phyloP scores from a whole-genome alignment of 192 early-diverging fungal genomes.

The Jimgerdemannia lactiflua region DNA sequence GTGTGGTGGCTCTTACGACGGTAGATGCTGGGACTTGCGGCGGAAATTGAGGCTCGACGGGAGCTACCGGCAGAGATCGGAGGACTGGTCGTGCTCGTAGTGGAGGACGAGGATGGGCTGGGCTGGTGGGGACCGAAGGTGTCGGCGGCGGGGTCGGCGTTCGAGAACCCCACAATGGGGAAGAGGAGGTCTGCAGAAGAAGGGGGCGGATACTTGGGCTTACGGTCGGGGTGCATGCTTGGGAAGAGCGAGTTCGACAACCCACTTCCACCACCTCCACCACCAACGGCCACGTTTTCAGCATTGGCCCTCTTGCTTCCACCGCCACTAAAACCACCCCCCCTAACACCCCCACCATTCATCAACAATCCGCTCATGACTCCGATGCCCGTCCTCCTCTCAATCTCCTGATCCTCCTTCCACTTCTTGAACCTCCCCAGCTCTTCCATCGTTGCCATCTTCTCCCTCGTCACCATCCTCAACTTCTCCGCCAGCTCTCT shows the following conservation, averaged over 20 bases:
- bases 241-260: neutral
- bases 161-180: neutral
- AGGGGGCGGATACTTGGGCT: neutral
- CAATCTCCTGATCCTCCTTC: neutral
- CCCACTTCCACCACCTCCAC: neutral
- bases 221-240: neutral
- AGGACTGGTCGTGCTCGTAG: neutral
- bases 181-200: neutral
- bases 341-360: neutral
- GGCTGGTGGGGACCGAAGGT: too few relatives aligned
- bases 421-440: neutral
- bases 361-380: neutral
- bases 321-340: neutral
- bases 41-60: neutral
- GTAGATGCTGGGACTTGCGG: neutral
- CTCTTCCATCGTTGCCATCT: neutral
- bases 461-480: neutral
- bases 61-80: neutral
- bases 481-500: neutral
- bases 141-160: too few relatives aligned
- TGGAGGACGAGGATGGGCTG: neutral
- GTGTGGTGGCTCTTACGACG: neutral
- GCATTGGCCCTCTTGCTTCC: neutral
- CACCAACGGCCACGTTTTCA: neutral
- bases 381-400: neutral